These are phyloP conservation scores for Lippia alba DNA, from an alignment of 305 asterid genomes.

Conservation along the genomic window DNA sequence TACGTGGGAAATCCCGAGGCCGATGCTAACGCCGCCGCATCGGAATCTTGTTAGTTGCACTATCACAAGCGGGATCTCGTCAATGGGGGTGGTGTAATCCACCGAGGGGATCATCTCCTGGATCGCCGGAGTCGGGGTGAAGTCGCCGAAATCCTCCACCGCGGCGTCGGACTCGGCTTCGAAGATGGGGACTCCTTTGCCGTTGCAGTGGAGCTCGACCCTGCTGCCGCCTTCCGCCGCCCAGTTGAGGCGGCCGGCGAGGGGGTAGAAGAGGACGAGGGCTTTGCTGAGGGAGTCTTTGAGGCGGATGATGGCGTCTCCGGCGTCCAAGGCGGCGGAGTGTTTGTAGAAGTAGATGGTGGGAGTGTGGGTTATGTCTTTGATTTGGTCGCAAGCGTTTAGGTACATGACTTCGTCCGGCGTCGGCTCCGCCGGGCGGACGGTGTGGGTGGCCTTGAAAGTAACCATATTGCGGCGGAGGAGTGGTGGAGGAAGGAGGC, in stretches of 20 bases:
- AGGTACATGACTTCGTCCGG: conserved; percentile 51
- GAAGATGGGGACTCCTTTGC: conserved; percentile 60
- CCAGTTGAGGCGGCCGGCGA: conserved; percentile 71
- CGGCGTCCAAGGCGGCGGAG: conserved; percentile 30
- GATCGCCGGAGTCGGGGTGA: conserved; percentile 62
- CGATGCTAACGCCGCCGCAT: conserved; percentile 79
- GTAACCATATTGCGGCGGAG: conserved; percentile 42
- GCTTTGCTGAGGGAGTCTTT: conserved; percentile 58
- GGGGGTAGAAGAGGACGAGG: conserved; percentile 66
- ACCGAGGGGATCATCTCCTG: conserved; percentile 59
- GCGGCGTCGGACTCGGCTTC: conserved; percentile 63
- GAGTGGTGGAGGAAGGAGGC: not conserved
- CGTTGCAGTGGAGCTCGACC: conserved; percentile 71
- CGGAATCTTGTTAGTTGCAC: conserved; percentile 68
- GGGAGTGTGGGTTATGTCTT: conserved; percentile 53
- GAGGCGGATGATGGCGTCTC: conserved; percentile 33
- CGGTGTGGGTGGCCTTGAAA: conserved; percentile 52
- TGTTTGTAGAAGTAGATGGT: conserved; percentile 50
- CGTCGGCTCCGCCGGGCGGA: conserved; percentile 60
- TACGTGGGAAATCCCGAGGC: conserved; percentile 73
- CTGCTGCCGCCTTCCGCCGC: conserved; percentile 60
- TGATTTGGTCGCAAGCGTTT: conserved; percentile 61
- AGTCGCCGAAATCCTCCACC: conserved; percentile 70
- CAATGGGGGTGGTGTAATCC: conserved; percentile 65
- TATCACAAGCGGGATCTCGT: conserved; percentile 62